Evolutionary conservation across 805 yeast genomes (phyloP).

Genomic region (Yamadazyma philogaea): DNA sequence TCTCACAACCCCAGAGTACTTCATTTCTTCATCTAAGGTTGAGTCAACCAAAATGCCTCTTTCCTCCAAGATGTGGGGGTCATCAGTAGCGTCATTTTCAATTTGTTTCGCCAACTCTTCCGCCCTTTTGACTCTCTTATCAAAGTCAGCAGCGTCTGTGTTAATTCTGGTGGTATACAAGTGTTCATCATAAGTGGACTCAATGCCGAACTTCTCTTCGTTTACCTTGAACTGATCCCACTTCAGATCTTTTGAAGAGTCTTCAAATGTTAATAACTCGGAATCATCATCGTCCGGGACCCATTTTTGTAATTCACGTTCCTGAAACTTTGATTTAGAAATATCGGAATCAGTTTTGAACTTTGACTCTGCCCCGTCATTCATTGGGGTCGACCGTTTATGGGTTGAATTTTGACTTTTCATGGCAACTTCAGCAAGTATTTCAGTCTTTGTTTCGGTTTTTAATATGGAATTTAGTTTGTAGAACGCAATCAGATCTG

Average conservation of each 20-base stretch:
- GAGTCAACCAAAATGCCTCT: constrained; percentile 81
- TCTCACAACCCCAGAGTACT: constrained; percentile 88
- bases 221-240: constrained; percentile 98
- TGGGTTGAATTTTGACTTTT: constrained; percentile 6
- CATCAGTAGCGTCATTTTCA: constrained; percentile 64
- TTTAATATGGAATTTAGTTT: neutral
- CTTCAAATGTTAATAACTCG: constrained; percentile 30
- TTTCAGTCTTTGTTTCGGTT: neutral
- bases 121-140: constrained; percentile 63
- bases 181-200: constrained; percentile 79
- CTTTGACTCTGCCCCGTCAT: constrained; percentile 11
- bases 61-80: constrained; percentile 86
- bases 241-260: constrained; percentile 21
- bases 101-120: constrained; percentile 80
- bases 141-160: constrained; percentile 69
- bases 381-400: constrained; percentile 1
- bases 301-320: constrained; percentile 83
- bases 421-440: neutral
- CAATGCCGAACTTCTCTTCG: constrained; percentile 83
- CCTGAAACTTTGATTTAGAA: constrained; percentile 49
- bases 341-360: constrained; percentile 90
- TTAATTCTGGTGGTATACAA: constrained; percentile 79
- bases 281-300: constrained; percentile 45
- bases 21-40: constrained; percentile 89
- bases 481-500: no score